Percentiles rank a stretch among this genome's conserved stretches.
Conservation (phyloP, 2,329 filamentous ascomycete genomes). For the Gremmenia infestans region DNA sequence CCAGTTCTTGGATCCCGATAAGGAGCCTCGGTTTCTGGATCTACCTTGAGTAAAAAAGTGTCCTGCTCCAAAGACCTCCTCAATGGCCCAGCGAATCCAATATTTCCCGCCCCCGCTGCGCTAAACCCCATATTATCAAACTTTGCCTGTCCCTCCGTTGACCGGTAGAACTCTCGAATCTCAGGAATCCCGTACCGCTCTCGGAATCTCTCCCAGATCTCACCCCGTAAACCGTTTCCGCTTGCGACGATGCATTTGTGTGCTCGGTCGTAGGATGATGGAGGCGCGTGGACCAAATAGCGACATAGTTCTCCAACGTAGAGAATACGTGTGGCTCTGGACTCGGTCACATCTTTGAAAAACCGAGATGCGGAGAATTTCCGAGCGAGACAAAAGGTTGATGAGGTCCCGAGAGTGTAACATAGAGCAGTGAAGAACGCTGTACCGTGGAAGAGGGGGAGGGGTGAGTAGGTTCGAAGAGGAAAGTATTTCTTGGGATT, state of each 20-base stretch:
- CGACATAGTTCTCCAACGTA: conserved; percentile 46
- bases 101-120: conserved; percentile 38
- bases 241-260: conserved; percentile 40
- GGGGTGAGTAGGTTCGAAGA: conserved; percentile 41
- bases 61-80: conserved; percentile 37
- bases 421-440: conserved; percentile 41
- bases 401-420: conserved; percentile 36
- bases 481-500: conserved; percentile 39
- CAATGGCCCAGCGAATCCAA: conserved; percentile 40
- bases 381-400: conserved; percentile 39
- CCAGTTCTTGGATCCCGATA: conserved; percentile 40
- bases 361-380: conserved; percentile 43
- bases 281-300: conserved; percentile 41
- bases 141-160: conserved; percentile 42
- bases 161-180: conserved; percentile 44
- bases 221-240: conserved; percentile 44
- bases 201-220: conserved; percentile 45
- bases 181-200: conserved; percentile 39
- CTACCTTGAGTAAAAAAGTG: conserved; percentile 37
- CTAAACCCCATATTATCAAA: conserved; percentile 40
- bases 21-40: conserved; percentile 34
- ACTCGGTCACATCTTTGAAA: conserved; percentile 41
- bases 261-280: conserved; percentile 39
- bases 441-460: conserved; percentile 46
- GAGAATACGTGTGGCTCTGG: conserved; percentile 38